Percentiles rank a stretch among this genome's conserved stretches.
Evolutionary conservation across 2,329 filamentous ascomycete species (phyloP).

Genomic region (Akanthomyces uredinophilus): DNA sequence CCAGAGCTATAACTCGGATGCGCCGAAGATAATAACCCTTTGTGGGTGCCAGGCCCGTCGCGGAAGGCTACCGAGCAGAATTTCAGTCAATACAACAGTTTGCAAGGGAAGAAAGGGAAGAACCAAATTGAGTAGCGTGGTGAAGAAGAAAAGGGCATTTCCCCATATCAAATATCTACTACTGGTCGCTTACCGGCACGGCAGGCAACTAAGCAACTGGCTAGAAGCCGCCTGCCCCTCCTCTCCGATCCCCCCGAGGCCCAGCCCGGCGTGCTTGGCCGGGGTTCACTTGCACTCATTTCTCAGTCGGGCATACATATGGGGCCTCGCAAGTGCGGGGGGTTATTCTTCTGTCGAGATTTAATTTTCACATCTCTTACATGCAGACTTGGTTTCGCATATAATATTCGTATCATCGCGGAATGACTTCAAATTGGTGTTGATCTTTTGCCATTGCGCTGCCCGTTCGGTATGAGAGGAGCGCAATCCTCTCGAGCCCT

Average conservation of each 20-base stretch:
- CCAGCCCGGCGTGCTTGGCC: neutral
- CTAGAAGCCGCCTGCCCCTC: neutral
- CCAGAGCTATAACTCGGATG: neutral
- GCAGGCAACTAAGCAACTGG: neutral
- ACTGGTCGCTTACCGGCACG: neutral
- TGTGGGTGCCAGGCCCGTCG: neutral
- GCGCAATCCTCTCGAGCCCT: too few species aligned
- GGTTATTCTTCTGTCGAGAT: neutral
- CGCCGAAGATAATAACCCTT: neutral
- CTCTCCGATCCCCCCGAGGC: slow-evolving; percentile 2
- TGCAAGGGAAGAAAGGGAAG: neutral
- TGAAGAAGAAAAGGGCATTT: neutral
- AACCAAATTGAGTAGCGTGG: neutral
- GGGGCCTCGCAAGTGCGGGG: neutral
- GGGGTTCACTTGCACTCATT: neutral
- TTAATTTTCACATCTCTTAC: too few species aligned
- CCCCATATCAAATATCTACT: neutral
- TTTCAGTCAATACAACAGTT: neutral
- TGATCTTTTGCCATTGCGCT: too few species aligned
- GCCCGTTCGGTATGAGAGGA: too few species aligned
- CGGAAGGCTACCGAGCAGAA: neutral
- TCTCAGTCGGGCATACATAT: neutral
- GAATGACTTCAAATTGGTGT: too few species aligned
- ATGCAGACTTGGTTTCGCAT: too few species aligned
- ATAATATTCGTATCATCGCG: too few species aligned